Base-by-base conservation (phyloP, 768 basidiomycete species). In the Lactarius sanguifluus region DNA sequence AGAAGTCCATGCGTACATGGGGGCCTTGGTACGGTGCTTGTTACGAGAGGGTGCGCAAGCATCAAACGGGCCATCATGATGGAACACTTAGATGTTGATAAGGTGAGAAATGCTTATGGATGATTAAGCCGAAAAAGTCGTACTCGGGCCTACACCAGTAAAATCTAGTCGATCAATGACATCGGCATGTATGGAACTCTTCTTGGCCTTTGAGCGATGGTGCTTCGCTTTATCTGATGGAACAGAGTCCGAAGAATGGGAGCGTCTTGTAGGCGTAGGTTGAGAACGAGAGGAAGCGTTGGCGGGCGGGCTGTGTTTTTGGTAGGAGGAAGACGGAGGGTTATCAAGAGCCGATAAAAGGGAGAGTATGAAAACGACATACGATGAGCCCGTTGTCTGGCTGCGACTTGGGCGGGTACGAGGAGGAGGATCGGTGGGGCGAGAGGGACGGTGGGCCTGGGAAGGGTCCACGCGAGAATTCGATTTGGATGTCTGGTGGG, bases 61-160 rank as follows among this genome's bases (percentile, higher is more conserved):
- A 74, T 95, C 92, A 75, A 94, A 95, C 15, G 92, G 93, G 36
- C 92, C 92, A 72, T 94, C 93, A 73, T 95, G 92, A 73, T 95
- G 92, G 78, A 94, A 91, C 86, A 91, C 92, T 94, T 70, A 61
- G 45, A 32, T 6, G 43, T 38, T 41, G 41, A 34, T 52, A 50
- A 56, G 66, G 57, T 59, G 50, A 63, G 59, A 75, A 71, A 62
- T 71, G 59, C 57, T 72, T 52, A 57, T 62, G 57, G 62, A 65
- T 60, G 61, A 61, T 64, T 43, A 12, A 68, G 56, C 41, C 40
- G 50, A 63, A 34, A 38, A 41, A 68, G 40, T 65, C 91, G 70
- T 73, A 93, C 92, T 91, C 64, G 89, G 85, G 10, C 91, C 92
- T 50, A 92, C 89, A 72, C 92, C 89, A 20, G 90, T 90, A 66